phyloP scores from a whole-genome alignment of 257 asterid genomes.

The Scutellaria barbata region DNA sequence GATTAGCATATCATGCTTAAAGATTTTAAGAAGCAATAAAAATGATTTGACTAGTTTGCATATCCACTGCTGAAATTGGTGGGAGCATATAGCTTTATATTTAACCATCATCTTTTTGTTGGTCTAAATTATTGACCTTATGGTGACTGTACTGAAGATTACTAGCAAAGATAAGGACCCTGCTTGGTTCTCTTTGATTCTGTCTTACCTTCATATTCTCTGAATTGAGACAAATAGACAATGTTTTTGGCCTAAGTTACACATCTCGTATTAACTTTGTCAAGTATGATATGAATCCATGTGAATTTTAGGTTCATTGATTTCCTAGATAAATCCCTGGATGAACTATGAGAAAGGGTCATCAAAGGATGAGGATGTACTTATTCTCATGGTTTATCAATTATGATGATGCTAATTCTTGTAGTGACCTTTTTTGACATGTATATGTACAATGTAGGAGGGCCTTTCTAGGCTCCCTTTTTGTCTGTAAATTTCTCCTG shows the following conservation, averaged over 20 bases:
- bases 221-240: background rate
- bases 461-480: background rate
- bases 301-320: background rate
- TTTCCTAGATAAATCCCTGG: background rate
- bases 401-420: background rate
- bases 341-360: background rate
- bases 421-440: constrained; percentile 19
- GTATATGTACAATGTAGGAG: background rate
- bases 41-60: constrained; percentile 1
- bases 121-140: background rate
- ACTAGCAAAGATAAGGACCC: constrained; percentile 10
- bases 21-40: background rate
- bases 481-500: background rate
- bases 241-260: constrained; percentile 14
- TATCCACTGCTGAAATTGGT: constrained; percentile 18
- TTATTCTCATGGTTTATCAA: background rate
- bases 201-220: constrained; percentile 10
- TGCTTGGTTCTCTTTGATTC: background rate
- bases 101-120: constrained; percentile 10
- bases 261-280: constrained; percentile 8
- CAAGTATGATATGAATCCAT: constrained; percentile 3
- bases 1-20: constrained; percentile 19
- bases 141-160: constrained; percentile 21
- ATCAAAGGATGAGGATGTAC: background rate
- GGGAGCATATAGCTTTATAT: background rate